phyloP scores from a whole-genome alignment of 768 basidiomycete genomes.

The Megacollybia marginata region DNA sequence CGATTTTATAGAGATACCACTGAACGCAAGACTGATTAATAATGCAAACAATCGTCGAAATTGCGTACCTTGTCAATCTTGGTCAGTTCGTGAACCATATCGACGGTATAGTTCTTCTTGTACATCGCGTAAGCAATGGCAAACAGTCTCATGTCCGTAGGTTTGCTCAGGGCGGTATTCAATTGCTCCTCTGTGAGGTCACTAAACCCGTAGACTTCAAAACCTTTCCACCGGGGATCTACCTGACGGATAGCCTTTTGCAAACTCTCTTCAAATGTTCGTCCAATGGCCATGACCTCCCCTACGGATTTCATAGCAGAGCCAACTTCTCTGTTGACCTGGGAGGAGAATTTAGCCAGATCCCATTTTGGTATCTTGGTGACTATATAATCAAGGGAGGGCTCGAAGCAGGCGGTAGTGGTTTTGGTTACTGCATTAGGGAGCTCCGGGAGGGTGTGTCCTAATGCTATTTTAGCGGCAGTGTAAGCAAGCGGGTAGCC shows the following conservation, averaged over 20 bases:
- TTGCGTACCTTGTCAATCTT: conserved; percentile 88
- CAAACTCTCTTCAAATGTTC: conserved; percentile 96
- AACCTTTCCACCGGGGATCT: conserved; percentile 94
- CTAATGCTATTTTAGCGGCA: conserved; percentile 96
- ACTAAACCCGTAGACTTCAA: conserved; percentile 66
- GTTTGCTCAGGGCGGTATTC: conserved; percentile 68
- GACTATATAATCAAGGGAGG: conserved; percentile 97
- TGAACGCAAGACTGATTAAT: conserved; percentile 16
- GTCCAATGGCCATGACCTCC: conserved; percentile 99
- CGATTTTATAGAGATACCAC: conserved; percentile 99
- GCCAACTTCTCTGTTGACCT: conserved; percentile 91
- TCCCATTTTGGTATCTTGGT: conserved; percentile 99
- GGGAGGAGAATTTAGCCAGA: conserved; percentile 90
- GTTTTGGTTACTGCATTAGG: conserved; percentile 99
- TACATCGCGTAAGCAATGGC: conserved; percentile 98
- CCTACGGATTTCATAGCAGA: conserved; percentile 99
- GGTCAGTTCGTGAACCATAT: conserved; percentile 85
- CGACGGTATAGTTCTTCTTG: conserved; percentile 85
- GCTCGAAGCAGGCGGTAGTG: conserved; percentile 98
- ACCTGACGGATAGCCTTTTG: conserved; percentile 98
- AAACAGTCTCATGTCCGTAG: conserved; percentile 94
- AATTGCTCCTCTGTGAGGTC: conserved; percentile 64
- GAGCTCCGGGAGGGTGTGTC: conserved; percentile 93
- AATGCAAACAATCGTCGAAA: neutral
- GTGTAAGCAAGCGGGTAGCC: conserved; percentile 99